Conservation (phyloP, 1,139 yeast genomes). For the Starmera stellimalicola region DNA sequence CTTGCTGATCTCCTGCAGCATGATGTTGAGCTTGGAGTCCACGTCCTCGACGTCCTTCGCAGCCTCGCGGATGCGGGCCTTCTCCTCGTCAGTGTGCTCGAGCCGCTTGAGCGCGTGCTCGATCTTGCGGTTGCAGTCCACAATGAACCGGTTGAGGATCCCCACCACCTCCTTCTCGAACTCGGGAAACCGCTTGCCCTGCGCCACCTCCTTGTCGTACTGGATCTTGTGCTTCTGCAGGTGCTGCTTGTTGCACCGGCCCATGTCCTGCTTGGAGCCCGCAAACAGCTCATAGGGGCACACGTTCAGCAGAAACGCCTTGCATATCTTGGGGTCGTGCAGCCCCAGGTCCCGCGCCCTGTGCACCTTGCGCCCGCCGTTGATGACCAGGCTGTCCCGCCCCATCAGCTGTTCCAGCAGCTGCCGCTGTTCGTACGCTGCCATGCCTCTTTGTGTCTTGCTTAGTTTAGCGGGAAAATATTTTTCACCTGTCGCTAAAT, state of each 20-base stretch:
- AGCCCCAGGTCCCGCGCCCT: conserved; percentile 27
- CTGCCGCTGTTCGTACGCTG: conserved; percentile 69
- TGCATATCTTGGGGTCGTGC: conserved; percentile 64
- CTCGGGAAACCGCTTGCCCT: conserved; percentile 54
- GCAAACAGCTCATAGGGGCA: conserved; percentile 82
- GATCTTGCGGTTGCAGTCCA: conserved; percentile 62
- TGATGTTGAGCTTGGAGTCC: conserved; percentile 58
- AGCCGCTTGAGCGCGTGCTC: conserved; percentile 55
- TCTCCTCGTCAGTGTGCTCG: conserved; percentile 74
- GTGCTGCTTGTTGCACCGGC: conserved; percentile 73
- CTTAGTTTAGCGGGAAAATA: no score
- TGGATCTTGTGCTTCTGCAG: conserved; percentile 67
- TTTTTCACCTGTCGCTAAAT: not conserved
- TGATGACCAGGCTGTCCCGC: conserved; percentile 35
- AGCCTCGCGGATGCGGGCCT: conserved; percentile 49
- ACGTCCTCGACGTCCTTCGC: conserved; percentile 58
- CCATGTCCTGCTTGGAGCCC: conserved; percentile 78
- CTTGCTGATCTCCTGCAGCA: conserved; percentile 59
- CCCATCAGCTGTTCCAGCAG: conserved; percentile 83
- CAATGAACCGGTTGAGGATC: conserved; percentile 32
- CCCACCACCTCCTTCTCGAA: conserved; percentile 57
- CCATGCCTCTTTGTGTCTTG: conserved; percentile 16
- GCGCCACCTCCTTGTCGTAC: conserved; percentile 48
- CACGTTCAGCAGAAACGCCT: conserved; percentile 73
- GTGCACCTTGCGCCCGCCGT: conserved; percentile 12